These are phyloP conservation scores for Gynochthodes officinalis DNA, from an alignment of 257 asterid genomes.

Conservation along the genomic window DNA sequence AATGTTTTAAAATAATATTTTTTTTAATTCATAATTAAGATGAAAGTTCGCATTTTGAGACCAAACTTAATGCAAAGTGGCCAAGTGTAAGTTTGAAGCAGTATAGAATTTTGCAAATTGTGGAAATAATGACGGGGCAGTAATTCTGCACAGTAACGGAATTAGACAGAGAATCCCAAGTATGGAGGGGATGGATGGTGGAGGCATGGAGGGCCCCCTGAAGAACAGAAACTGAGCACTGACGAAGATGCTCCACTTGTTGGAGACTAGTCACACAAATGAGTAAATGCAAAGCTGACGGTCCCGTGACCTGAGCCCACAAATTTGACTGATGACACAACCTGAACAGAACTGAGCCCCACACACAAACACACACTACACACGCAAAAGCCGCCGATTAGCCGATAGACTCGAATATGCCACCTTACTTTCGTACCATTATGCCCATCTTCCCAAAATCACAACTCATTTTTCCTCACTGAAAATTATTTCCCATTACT, in stretches of 20 bases:
- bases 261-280: not conserved
- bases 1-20: no score
- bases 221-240: not conserved
- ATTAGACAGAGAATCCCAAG: not conserved
- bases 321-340: not conserved
- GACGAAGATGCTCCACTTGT: not conserved
- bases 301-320: not conserved
- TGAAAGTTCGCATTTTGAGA: no score
- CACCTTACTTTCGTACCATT: not conserved
- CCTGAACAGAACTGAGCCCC: not conserved
- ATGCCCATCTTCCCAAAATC: not conserved
- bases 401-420: conserved; percentile 1
- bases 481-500: not conserved
- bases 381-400: not conserved
- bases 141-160: no score
- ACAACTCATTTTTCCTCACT: not conserved
- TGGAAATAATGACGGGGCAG: no score
- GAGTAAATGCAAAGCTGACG: not conserved
- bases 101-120: no score
- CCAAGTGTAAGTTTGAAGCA: no score
- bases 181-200: no score
- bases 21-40: no score
- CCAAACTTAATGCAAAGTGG: no score
- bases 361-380: not conserved
- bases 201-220: not conserved